Evolutionary conservation across 192 early-diverging fungal genomes (phyloP).

Genomic region (Backusella luteola): DNA sequence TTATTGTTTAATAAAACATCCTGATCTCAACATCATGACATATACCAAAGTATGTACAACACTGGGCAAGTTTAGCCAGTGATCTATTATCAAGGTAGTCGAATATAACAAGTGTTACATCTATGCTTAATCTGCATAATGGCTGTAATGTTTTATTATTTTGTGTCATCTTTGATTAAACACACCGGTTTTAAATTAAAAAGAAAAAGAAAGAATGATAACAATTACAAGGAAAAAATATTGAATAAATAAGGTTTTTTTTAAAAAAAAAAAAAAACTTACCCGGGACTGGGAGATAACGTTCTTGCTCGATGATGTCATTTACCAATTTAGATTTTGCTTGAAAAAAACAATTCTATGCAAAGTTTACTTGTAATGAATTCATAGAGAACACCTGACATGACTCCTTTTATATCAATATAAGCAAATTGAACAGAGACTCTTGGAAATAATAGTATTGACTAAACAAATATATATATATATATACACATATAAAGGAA

Average conservation of each 20-base stretch:
- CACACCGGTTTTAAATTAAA: not conserved
- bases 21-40: not conserved
- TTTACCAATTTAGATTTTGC: too few species aligned
- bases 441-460: too few species aligned
- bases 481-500: too few species aligned
- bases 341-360: too few species aligned
- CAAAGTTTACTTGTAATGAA: too few species aligned
- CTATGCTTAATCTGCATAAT: conserved; percentile 11
- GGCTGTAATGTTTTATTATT: not conserved
- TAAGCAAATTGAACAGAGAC: too few species aligned
- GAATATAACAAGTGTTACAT: conserved; percentile 4
- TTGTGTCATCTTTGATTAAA: not conserved
- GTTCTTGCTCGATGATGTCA: not conserved
- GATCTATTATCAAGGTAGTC: conserved; percentile 16
- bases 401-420: too few species aligned
- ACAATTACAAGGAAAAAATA: not conserved
- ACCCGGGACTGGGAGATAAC: too few species aligned
- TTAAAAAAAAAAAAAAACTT: not conserved
- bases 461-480: too few species aligned
- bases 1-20: not conserved
- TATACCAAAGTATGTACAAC: conserved; percentile 21
- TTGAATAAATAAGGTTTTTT: not conserved
- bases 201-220: not conserved
- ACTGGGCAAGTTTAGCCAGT: not conserved
- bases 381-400: too few species aligned